phyloP scores from a whole-genome alignment of 768 basidiomycete genomes.

The Psilocybe subaeruginosa region DNA sequence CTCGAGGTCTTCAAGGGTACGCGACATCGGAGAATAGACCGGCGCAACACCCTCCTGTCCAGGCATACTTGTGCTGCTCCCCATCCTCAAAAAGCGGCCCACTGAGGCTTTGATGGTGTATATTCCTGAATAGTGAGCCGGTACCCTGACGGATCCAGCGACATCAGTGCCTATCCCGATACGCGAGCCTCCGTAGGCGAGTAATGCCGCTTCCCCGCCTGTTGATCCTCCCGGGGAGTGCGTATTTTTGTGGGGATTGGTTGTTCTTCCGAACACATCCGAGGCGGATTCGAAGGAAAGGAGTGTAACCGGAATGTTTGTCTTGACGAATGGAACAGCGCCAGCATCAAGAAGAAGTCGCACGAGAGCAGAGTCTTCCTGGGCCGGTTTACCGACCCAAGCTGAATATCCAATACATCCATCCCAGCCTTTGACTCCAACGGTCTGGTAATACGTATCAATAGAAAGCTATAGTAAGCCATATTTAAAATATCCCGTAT shows the following conservation, averaged over 20 bases:
- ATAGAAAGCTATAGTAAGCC: background rate
- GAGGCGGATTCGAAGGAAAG: conserved; percentile 61
- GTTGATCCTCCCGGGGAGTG: conserved; percentile 69
- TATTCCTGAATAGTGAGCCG: conserved; percentile 66
- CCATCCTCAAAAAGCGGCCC: conserved; percentile 50
- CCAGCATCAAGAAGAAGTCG: conserved; percentile 61
- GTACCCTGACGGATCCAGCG: conserved; percentile 68
- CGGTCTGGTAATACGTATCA: conserved; percentile 32
- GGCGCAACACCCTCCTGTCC: conserved; percentile 64
- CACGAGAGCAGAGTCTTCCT: conserved; percentile 52
- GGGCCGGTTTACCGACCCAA: conserved; percentile 44
- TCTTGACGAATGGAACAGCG: conserved; percentile 69
- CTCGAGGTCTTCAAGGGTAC: conserved; percentile 61
- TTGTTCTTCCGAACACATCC: conserved; percentile 60
- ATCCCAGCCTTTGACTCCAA: conserved; percentile 59
- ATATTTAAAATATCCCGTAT: background rate
- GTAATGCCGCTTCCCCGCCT: conserved; percentile 67
- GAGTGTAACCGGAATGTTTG: conserved; percentile 62
- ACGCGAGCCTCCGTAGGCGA: conserved; percentile 62
- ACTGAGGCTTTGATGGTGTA: conserved; percentile 59
- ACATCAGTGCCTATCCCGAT: conserved; percentile 73
- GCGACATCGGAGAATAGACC: conserved; percentile 63
- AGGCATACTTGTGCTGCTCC: conserved; percentile 46
- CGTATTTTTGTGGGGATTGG: conserved; percentile 60
- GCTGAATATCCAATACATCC: conserved; percentile 63